Evolutionary conservation across 2,329 filamentous ascomycete species (phyloP).

Genomic region (Gliomastix tumulicola): DNA sequence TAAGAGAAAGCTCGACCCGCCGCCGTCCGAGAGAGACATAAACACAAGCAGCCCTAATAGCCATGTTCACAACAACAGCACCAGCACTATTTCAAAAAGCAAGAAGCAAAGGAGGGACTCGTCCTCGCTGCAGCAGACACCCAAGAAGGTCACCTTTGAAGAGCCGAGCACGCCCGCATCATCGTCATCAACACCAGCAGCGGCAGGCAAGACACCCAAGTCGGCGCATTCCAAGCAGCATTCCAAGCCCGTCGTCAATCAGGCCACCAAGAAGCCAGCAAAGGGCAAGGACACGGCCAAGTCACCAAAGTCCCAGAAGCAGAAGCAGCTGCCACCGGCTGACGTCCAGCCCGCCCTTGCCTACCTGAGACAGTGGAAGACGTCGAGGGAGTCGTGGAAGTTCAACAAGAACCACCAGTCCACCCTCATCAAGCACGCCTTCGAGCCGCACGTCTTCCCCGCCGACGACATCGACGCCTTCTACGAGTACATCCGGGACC

Average conservation of each 20-base stretch:
- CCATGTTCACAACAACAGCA: conserved; percentile 8
- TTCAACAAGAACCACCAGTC: conserved; percentile 94
- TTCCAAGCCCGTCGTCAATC: conserved; percentile 15
- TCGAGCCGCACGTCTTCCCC: conserved; percentile 66
- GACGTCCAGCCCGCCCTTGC: conserved; percentile 59
- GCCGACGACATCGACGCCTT: conserved; percentile 62
- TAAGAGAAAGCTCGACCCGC: conserved; percentile 32
- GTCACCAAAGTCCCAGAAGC: conserved; percentile 30
- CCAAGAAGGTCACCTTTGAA: conserved; percentile 44
- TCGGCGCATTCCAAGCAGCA: no score
- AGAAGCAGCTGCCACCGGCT: conserved; percentile 24
- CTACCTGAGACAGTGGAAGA: conserved; percentile 73
- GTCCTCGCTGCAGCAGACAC: conserved; percentile 27
- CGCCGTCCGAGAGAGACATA: no score
- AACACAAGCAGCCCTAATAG: no score
- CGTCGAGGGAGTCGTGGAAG: conserved; percentile 70
- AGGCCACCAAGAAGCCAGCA: conserved; percentile 14
- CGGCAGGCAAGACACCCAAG: no score
- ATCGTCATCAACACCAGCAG: no score
- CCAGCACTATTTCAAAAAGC: neutral
- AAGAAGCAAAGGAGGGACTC: conserved; percentile 10
- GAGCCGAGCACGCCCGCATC: conserved; percentile 31
- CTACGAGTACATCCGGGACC: conserved; percentile 68
- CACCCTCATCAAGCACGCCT: conserved; percentile 74
- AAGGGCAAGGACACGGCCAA: conserved; percentile 22